Conservation (phyloP, 2,329 filamentous ascomycete species). For the Samsoniella hepiali region DNA sequence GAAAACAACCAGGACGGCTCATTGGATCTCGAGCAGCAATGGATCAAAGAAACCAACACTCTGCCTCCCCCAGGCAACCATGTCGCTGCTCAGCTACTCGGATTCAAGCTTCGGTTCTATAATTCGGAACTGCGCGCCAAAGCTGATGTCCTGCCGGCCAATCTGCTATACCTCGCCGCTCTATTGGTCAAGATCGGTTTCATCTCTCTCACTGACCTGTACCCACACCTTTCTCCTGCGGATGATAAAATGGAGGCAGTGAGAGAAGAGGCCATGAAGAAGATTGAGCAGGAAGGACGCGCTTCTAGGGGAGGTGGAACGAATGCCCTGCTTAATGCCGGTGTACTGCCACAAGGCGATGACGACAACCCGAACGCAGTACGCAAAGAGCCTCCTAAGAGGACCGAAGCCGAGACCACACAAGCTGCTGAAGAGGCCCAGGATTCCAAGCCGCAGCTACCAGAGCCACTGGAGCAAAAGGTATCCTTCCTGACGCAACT, state of each 20-base stretch:
- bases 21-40: conserved; percentile 60
- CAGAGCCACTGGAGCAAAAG: conserved; percentile 84
- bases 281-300: conserved; percentile 74
- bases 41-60: conserved; percentile 78
- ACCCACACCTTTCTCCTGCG: conserved; percentile 82
- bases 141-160: conserved; percentile 78
- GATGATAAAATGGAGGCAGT: conserved; percentile 80
- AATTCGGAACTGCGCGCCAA: conserved; percentile 73
- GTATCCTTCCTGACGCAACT: conserved; percentile 78
- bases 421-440: conserved; percentile 38
- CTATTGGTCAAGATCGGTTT: conserved; percentile 96
- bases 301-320: conserved; percentile 65
- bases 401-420: conserved; percentile 53
- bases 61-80: conserved; percentile 82
- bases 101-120: conserved; percentile 97
- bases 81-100: conserved; percentile 88
- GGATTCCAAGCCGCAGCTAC: conserved; percentile 51
- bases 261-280: conserved; percentile 66
- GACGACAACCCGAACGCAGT: conserved; percentile 65
- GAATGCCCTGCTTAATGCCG: conserved; percentile 85
- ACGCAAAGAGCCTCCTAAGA: conserved; percentile 51
- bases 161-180: conserved; percentile 86
- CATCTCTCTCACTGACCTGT: conserved; percentile 85
- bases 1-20: conserved; percentile 40
- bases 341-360: conserved; percentile 62